These are phyloP conservation scores for Schwanniomyces pseudopolymorphus DNA, from an alignment of 805 yeast species.

Conservation along the genomic window DNA sequence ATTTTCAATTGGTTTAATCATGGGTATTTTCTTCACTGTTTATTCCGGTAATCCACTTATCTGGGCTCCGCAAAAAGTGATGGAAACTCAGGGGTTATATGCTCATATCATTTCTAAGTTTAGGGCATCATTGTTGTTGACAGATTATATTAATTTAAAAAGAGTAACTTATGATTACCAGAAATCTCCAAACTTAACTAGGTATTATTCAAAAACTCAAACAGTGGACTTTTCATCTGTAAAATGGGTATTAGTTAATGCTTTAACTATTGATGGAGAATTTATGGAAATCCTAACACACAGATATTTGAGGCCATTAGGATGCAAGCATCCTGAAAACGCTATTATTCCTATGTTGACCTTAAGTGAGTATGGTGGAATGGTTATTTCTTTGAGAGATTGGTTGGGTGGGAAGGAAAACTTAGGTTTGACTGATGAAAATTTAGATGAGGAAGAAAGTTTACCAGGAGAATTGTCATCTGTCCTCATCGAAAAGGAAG, in stretches of 20 bases:
- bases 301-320: constrained; percentile 87
- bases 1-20: constrained; percentile 76
- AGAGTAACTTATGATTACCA: constrained; percentile 92
- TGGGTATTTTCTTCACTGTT: constrained; percentile 77
- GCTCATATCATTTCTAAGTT: constrained; percentile 75
- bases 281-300: constrained; percentile 85
- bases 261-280: constrained; percentile 89
- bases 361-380: constrained; percentile 92
- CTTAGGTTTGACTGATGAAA: constrained; percentile 44
- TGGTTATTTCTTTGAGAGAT: constrained; percentile 88
- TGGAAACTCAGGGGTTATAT: constrained; percentile 81
- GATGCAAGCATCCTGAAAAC: constrained; percentile 71
- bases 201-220: constrained; percentile 73
- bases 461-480: constrained; percentile 52
- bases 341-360: constrained; percentile 89
- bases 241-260: constrained; percentile 86
- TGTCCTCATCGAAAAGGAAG: constrained; percentile 69
- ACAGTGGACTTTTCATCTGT: constrained; percentile 77
- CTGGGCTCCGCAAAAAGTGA: constrained; percentile 72
- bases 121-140: constrained; percentile 70
- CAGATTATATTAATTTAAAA: constrained; percentile 86
- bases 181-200: constrained; percentile 78
- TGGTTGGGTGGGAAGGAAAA: constrained; percentile 77
- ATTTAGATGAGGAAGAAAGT: constrained; percentile 29
- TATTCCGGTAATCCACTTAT: constrained; percentile 81